Base-by-base conservation (phyloP, 179 eudicot species). In the Nepenthes alata region DNA sequence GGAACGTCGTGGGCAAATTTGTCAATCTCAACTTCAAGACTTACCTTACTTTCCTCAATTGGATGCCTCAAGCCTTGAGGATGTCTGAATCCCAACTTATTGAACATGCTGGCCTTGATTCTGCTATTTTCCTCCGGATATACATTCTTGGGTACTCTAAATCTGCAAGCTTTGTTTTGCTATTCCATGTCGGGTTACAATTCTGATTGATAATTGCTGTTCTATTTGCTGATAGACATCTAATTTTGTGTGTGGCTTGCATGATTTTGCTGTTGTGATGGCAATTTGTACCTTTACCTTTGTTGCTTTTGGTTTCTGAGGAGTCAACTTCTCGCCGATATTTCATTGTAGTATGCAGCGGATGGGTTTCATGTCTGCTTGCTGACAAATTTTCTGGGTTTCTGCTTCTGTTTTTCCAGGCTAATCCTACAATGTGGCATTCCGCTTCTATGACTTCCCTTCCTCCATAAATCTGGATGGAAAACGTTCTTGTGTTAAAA, bases 21-120 rank as follows among this genome's bases (percentile, higher is more conserved):
- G 84, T 85, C 14, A 85, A 85, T 67, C 75, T 83, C 53, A 69
- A 85, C 61, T 57, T 71, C 44, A 74, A 64, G 65, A 83, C 88
- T 62, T 85, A 85, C 57, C 66, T 83, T 6, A 73, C 78, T 11
- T 85, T 85, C 38, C 84, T 85, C 15, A 85, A 77, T 70, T 85
- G 91, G 88, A 81, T 85, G 85, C 91, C 91, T 67, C 79, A 85
- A 35, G 91, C 88, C 55, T 4, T 85, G 47, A 66, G 67, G 45
- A 78, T 85, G 91, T 67, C 73, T 66, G 83, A 85, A 51, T 10
- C 61, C 50, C 72, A 77, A 9, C 72, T 85, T 45, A 77, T 85
- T 68, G 58, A 55, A 11, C 88, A 85, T 71, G 91, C 91, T 69
- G 88, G 91, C 37, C 74, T 85, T 70, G 91, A 85, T 65, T 86